These are phyloP conservation scores for Leucoagaricus sp. DNA, from an alignment of 1,284 basidiomycete genomes.

Conservation along the genomic window DNA sequence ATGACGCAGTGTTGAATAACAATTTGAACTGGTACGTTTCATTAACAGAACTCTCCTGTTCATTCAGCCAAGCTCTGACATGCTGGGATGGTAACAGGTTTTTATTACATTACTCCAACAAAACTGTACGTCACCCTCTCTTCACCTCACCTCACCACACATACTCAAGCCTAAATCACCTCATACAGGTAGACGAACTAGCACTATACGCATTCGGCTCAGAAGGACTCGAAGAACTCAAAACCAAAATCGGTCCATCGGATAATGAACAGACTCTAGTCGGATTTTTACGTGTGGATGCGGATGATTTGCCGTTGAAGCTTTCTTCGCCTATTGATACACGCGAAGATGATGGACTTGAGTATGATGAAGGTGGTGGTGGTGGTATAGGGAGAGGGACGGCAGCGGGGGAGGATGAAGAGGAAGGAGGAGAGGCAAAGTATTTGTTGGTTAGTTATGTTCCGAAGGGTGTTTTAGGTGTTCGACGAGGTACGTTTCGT, in stretches of 20 bases:
- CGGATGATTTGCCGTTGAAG: neutral
- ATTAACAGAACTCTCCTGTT: too few relatives aligned
- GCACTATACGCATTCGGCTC: conserved; percentile 37
- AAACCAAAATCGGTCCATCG: conserved; percentile 32
- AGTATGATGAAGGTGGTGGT: too few relatives aligned
- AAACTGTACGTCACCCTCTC: conserved; percentile 20
- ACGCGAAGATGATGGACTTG: neutral
- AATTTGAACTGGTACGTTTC: conserved; percentile 37
- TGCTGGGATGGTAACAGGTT: conserved; percentile 38
- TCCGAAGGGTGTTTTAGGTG: conserved; percentile 39
- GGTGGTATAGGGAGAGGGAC: too few relatives aligned
- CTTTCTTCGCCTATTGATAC: neutral
- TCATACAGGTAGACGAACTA: conserved; percentile 30
- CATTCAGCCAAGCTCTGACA: too few relatives aligned
- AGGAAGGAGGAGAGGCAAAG: conserved; percentile 32
- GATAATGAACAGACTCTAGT: conserved; percentile 38
- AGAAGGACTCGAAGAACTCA: conserved; percentile 43
- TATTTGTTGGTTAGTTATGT: conserved; percentile 45
- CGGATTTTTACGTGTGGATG: conserved; percentile 37
- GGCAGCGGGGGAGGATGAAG: conserved; percentile 26
- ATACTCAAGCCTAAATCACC: neutral
- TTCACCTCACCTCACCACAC: neutral
- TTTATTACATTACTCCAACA: conserved; percentile 38
- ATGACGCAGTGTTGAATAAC: conserved; percentile 31
- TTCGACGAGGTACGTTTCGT: conserved; percentile 37